Base-by-base conservation (phyloP, 2,329 filamentous ascomycete genomes). In the Aspergillus floridensis region DNA sequence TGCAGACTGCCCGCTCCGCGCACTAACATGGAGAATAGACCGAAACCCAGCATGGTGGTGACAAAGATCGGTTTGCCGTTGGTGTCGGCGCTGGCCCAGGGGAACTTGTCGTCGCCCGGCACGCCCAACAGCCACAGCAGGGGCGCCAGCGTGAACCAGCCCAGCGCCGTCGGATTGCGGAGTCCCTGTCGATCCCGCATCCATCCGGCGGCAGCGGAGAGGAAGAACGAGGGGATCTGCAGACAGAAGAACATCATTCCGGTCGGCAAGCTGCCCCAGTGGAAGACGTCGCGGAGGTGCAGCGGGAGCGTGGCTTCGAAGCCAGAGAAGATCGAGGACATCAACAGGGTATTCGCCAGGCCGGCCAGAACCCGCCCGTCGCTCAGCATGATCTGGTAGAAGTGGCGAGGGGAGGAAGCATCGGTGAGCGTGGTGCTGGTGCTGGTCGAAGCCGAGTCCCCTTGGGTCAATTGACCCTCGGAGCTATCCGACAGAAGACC, bases 181-280 rank as follows among this genome's bases (percentile, higher is more conserved):
- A 65, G 53, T 2, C 70, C 70, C 3, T 68, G 38, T 6, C 58
- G 57, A 51, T 73, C 69, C 16, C 69, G 68, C 31, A 80, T 68
- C 72, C 75, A 77, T n/a, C 84, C 87, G 1, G 86, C 80, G 0
- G 85, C 29, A 0, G 88, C 88, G 0, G 84, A 82, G 2, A 84
- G 62, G 65, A 89, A 83, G 12, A 82, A 81, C 10, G 56, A 53
- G 0, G 88, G 88, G 6, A 87, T 70, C 38, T 87, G 82, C 32
- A 90, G 66, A 2, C 80, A 74, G 7, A 87, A 75, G 65, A 87
- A 86, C 24, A 86, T 72, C 11, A 87, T 70, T 1, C 85, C 84
- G 2, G 82, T 81, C 0, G 80, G 82, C 0, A 80, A 79, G 0
- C 84, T 81, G 49, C 79, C 74, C 82, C 84, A 87, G 59, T 73